phyloP scores from a whole-genome alignment of 805 yeast genomes.

The Millerozyma miso region DNA sequence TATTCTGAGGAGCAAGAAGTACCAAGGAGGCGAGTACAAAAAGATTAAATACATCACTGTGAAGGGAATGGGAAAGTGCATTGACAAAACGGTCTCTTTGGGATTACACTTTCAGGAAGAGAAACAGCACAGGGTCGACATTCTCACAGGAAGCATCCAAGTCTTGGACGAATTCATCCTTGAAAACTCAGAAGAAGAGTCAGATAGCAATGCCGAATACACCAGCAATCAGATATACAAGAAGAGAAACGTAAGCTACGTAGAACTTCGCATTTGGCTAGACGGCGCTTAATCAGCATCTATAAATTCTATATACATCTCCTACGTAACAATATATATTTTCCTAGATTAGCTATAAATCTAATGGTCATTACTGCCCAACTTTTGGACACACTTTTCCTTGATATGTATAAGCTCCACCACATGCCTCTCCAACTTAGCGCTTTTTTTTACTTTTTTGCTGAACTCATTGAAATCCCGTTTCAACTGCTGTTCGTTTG shows the following conservation, averaged over 20 bases:
- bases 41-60: slow-evolving; percentile 48
- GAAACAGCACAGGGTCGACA: slow-evolving; percentile 49
- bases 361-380: slow-evolving; percentile 2
- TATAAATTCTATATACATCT: not conserved
- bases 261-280: slow-evolving; percentile 43
- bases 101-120: slow-evolving; percentile 56
- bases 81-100: slow-evolving; percentile 57
- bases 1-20: slow-evolving; percentile 16
- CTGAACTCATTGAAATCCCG: slow-evolving; percentile 12
- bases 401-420: slow-evolving; percentile 47
- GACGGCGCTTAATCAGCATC: slow-evolving; percentile 14
- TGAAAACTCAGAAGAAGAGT: slow-evolving; percentile 5
- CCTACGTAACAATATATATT: not conserved
- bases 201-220: slow-evolving; percentile 14
- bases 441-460: slow-evolving; percentile 22
- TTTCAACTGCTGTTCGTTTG: slow-evolving; percentile 14
- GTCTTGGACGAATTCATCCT: slow-evolving; percentile 65
- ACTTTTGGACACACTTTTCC: slow-evolving; percentile 31
- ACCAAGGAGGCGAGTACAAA: slow-evolving; percentile 31
- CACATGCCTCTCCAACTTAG: slow-evolving; percentile 45
- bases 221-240: slow-evolving; percentile 30
- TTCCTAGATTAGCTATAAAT: not conserved
- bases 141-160: slow-evolving; percentile 59
- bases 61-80: slow-evolving; percentile 70
- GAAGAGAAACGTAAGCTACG: slow-evolving; percentile 45